Evolutionary conservation across 2,329 filamentous ascomycete genomes (phyloP), one percentile per base, ranked within the genome.

Genomic region (Aspergillus aculeatinus): DNA sequence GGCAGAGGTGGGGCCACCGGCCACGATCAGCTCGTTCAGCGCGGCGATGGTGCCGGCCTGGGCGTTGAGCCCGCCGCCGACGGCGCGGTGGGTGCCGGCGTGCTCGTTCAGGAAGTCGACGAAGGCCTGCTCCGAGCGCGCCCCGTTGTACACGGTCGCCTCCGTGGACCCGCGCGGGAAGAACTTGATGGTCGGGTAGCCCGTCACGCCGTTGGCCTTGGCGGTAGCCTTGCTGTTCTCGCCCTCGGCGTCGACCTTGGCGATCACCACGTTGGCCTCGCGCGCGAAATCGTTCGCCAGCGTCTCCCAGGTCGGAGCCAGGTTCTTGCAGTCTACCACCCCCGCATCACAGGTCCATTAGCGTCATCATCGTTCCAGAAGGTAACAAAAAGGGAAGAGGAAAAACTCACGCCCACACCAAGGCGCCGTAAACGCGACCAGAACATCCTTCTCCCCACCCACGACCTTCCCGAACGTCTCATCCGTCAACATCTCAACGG

Each of bases 181-280:
- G 86, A 89, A 99, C 82, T 96, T 96, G 83, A 99, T 96, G 64
- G 95, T 99, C 53, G 95, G 95, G 84, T 96, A 99, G 39, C 89
- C 91, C 58, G 84, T 85, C 67, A 99, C 86, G 62, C 88, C 91
- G 74, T 95, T 88, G 55, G 88, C 87, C 73, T 86, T 79, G 55
- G 92, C 89, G 53, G 88, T 87, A 49, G 85, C 85, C 80, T 96
- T 97, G 77, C 89, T 87, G 77, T 91, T 91, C 69, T 91, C 87
- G 31, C 89, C 87, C 80, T 99, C 94, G 72, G 92, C 93, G 74
- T 99, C 94, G 63, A 99, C 89, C 83, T 99, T 98, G 77, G 92
- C 95, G 72, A 99, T 87, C 49, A 96, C 75, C 64, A 99, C 91
- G 66, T 85, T 83, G 61, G 87, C 79, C 72, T 99, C 95, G 74